Base-by-base conservation (phyloP, 2,329 filamentous ascomycete genomes). In the Nigrograna mackinnonii region DNA sequence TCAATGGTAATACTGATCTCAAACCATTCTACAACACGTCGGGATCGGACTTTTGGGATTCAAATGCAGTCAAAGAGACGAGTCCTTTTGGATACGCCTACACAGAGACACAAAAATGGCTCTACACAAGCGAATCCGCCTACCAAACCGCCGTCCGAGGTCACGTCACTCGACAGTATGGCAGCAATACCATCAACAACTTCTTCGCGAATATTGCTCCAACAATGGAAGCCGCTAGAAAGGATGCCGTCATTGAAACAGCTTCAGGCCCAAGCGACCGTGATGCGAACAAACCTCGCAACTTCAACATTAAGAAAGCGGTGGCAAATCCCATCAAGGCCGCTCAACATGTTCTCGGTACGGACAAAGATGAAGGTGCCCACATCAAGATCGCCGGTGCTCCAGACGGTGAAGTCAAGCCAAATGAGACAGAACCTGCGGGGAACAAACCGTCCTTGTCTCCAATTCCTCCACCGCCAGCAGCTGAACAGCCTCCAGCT, bases 1-100 rank as follows among this genome's bases (percentile, higher is more conserved):
- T 85, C 47, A 74, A 80, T 47, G 70, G 74, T 1, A 69, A 73
- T 26, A 62, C 55, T 1, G 37, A 39, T 1, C 41, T 85, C 77
- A 17, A 69, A 38, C 66, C 66, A 1, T 69, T 69, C 42, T 56
- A 57, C 33, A 55, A 54, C 11, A 38, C 43, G 3, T 22, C 38
- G 0, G 28, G 47, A 0, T 45, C 43, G 13, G 37, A 35, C 7
- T 69, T 67, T 47, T 67, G 62, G 58, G 67, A 52, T 3, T 55
- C 58, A 1, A 58, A 60, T 13, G 51, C 57, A 4, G 52, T 53
- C 16, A 52, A 55, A 32, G 40, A 58, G 17, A 64, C 60, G 16
- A 41, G 45, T 0, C 35, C 50, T 0, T 44, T 69, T 6, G 63
- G 65, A 1, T 69, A 68, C 38, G 55, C 55, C 2, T 69, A 68